phyloP scores from a whole-genome alignment of 768 basidiomycete species.

The Fistulinella prunicolor region DNA sequence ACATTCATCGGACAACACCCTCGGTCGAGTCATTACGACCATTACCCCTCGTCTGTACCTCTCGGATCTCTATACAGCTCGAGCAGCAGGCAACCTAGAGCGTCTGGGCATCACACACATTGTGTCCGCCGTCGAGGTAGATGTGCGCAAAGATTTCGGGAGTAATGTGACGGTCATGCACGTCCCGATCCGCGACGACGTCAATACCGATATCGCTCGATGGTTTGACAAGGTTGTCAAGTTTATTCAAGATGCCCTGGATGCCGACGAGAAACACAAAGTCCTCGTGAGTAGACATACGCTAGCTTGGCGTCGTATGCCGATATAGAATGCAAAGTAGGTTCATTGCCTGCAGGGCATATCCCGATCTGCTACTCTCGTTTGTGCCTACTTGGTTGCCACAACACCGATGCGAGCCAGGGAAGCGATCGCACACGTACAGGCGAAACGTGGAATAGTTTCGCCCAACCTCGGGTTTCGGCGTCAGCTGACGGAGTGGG shows the following conservation, averaged over 20 bases:
- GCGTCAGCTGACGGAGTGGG: slow-evolving; percentile 48
- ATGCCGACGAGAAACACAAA: slow-evolving; percentile 39
- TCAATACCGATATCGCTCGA: slow-evolving; percentile 39
- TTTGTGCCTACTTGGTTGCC: slow-evolving; percentile 67
- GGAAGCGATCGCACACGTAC: slow-evolving; percentile 55
- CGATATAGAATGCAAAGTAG: slow-evolving; percentile 33
- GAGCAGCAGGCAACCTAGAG: slow-evolving; percentile 43
- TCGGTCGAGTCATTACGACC: slow-evolving; percentile 25
- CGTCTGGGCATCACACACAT: slow-evolving; percentile 71
- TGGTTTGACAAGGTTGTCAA: slow-evolving; percentile 49
- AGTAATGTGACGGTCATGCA: slow-evolving; percentile 45
- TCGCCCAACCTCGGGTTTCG: slow-evolving; percentile 68
- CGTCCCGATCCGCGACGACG: slow-evolving; percentile 46
- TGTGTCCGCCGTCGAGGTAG: slow-evolving; percentile 58
- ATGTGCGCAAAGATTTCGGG: slow-evolving; percentile 23
- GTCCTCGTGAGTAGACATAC: slow-evolving; percentile 44
- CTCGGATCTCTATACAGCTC: slow-evolving; percentile 58
- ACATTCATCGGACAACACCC: neutral
- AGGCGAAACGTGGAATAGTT: slow-evolving; percentile 55
- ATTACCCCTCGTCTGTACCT: slow-evolving; percentile 58
- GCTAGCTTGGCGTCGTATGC: neutral
- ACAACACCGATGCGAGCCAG: slow-evolving; percentile 47
- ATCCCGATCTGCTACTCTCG: slow-evolving; percentile 71
- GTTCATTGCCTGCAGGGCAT: slow-evolving; percentile 78
- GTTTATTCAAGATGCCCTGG: slow-evolving; percentile 51